phyloP scores from a whole-genome alignment of 2,329 filamentous ascomycete species.

The Magnaporthiopsis incrustans region DNA sequence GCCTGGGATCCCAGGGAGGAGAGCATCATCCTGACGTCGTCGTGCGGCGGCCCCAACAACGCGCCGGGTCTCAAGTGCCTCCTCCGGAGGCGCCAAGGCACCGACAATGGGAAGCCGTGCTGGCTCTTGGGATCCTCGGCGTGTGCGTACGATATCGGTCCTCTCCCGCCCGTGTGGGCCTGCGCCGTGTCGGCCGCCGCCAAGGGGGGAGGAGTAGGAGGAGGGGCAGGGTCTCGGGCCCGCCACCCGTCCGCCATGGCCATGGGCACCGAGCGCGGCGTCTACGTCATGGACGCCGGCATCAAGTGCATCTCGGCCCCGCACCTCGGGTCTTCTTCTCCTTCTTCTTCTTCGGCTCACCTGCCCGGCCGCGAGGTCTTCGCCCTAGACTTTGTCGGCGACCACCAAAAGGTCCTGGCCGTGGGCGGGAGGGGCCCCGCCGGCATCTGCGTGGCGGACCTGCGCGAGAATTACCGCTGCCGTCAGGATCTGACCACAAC shows the following conservation, averaged over 20 bases:
- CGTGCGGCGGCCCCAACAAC: too few relatives aligned
- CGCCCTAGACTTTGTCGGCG: slow-evolving; percentile 37
- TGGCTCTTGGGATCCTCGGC: background rate
- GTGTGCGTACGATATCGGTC: background rate
- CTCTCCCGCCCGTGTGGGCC: background rate
- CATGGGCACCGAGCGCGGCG: slow-evolving; percentile 1
- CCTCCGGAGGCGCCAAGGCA: background rate
- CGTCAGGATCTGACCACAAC: too few relatives aligned
- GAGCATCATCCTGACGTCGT: background rate
- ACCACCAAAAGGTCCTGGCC: slow-evolving; percentile 36
- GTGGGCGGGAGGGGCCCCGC: slow-evolving; percentile 41
- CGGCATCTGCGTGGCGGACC: slow-evolving; percentile 36
- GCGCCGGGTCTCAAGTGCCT: too few relatives aligned
- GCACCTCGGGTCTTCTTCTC: background rate
- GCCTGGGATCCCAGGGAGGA: background rate
- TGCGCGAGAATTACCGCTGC: slow-evolving; percentile 22
- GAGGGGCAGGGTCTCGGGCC: too few relatives aligned
- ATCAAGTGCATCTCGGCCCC: background rate
- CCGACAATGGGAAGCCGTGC: background rate
- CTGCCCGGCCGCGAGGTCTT: slow-evolving; percentile 31
- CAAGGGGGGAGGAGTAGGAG: too few relatives aligned
- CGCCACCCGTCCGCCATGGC: background rate
- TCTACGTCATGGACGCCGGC: background rate
- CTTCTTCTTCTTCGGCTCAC: too few relatives aligned
- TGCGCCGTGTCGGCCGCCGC: background rate